These are phyloP conservation scores for Daldinia vernicosa DNA, from an alignment of 495 filamentous ascomycete genomes.

Conservation along the genomic window DNA sequence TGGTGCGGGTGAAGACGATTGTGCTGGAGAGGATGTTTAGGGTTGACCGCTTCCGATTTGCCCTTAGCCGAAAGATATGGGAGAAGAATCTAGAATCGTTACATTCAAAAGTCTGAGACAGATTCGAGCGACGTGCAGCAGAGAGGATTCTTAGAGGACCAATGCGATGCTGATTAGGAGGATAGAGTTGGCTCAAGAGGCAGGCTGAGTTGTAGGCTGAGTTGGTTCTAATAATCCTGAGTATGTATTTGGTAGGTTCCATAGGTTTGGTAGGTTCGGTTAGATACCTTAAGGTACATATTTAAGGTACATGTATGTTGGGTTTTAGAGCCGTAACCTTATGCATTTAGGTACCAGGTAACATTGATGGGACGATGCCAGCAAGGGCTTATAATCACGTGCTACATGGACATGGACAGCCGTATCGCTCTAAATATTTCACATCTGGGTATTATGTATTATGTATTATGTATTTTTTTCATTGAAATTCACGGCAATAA, in stretches of 20 bases:
- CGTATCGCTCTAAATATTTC: not conserved
- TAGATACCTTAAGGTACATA: too few relatives aligned
- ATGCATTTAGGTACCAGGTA: not conserved
- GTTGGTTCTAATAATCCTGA: not conserved
- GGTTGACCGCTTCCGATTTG: constrained; percentile 6
- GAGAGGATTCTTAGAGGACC: not conserved
- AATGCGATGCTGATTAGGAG: not conserved
- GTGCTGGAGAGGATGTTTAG: not conserved
- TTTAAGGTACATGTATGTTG: not conserved
- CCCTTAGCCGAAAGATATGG: not conserved
- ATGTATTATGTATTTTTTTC: not conserved
- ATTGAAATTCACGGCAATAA: not conserved
- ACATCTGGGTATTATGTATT: not conserved
- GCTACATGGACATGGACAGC: not conserved
- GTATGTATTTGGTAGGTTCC: too few relatives aligned
- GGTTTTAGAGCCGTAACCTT: not conserved
- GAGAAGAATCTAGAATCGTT: not conserved
- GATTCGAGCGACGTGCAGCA: not conserved
- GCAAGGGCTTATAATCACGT: not conserved
- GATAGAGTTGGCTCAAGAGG: not conserved
- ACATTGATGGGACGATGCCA: not conserved
- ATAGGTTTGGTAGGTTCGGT: too few relatives aligned
- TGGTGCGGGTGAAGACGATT: not conserved
- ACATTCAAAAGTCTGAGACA: not conserved
- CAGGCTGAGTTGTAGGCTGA: not conserved